Evolutionary conservation across 1,139 yeast species (phyloP), one percentile per base, ranked within the genome.

Genomic region (Candida pseudocylindracea): DNA sequence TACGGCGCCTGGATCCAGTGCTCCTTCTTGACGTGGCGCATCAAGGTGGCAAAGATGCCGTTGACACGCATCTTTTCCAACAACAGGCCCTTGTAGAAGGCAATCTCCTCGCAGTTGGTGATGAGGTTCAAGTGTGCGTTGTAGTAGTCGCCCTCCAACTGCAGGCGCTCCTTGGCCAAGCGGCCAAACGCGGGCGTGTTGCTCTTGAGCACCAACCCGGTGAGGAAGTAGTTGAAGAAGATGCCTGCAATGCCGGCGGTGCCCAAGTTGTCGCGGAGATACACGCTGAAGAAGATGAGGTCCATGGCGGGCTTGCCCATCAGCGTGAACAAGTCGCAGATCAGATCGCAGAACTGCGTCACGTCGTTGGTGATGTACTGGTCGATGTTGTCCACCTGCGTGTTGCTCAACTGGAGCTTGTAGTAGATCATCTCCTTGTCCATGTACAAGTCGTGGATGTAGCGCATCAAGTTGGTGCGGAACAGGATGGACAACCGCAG

Each of bases 281-380:
- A 91, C 28, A 78, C 68, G 0, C 93, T 71, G 53, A 85, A 85
- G 45, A 85, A 74, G n/a, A 80, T 63, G 45, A 85, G 57, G 49
- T 85, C 96, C 36, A 83, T 76, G 35, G 79, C 65, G 15, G 96
- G 95, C 50, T 85, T 85, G 33, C 95, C 95, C 57, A 83, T 69
- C 44, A 73, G 76, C 4, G 94, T 78, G 49, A 81, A 81, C 34
- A 85, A 63, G 1, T 88, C 72, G 33, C 93, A 76, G 27, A 83
- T 68, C 0, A 92, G 72, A 43, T 73, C 83, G 45, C 88, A 72
- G 51, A 85, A 85, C 46, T 74, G 67, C 26, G 79, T 65, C 31
- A 85, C 67, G 51, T 85, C 96, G 36, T 78, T 75, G 2, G 95
- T 76, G 38, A 85, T 76, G 43, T 76, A 83, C 50, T 76, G 88